Conservation (phyloP, 2,329 filamentous ascomycete species). For the Aspergillaceae sp. region DNA sequence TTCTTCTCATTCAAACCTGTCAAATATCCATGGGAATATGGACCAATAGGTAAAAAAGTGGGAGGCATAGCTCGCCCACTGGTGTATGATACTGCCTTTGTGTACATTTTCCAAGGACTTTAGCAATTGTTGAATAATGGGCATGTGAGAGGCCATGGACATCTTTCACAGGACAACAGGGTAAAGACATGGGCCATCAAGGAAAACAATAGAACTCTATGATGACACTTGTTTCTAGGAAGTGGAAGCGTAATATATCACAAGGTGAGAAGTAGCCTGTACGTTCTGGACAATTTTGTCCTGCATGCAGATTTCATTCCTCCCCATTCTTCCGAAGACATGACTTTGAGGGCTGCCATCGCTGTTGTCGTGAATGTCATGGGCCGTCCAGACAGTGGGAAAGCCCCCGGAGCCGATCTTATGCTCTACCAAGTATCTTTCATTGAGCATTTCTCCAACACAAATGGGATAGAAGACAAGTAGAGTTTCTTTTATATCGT, state of each 20-base stretch:
- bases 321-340: constrained; percentile 10
- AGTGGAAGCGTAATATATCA: constrained; percentile 17
- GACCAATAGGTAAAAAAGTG: too few species aligned
- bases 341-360: constrained; percentile 19
- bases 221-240: too few species aligned
- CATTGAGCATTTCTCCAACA: constrained; percentile 14
- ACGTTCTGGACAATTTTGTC: constrained; percentile 13
- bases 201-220: too few species aligned
- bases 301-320: constrained; percentile 14
- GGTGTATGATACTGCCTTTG: too few species aligned
- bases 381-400: constrained; percentile 20
- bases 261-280: constrained; percentile 10
- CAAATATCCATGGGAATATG: too few species aligned
- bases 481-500: constrained; percentile 6
- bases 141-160: too few species aligned
- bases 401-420: constrained; percentile 17
- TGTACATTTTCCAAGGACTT: too few species aligned
- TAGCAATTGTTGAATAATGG: too few species aligned
- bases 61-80: too few species aligned
- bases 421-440: constrained; percentile 17
- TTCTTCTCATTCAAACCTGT: too few species aligned
- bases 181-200: too few species aligned
- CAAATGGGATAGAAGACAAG: constrained; percentile 11
- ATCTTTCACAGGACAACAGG: too few species aligned
- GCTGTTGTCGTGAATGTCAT: constrained; percentile 11